Evolutionary conservation across 2,329 filamentous ascomycete genomes (phyloP).

Genomic region (Pyrenophora tritici-repentis): DNA sequence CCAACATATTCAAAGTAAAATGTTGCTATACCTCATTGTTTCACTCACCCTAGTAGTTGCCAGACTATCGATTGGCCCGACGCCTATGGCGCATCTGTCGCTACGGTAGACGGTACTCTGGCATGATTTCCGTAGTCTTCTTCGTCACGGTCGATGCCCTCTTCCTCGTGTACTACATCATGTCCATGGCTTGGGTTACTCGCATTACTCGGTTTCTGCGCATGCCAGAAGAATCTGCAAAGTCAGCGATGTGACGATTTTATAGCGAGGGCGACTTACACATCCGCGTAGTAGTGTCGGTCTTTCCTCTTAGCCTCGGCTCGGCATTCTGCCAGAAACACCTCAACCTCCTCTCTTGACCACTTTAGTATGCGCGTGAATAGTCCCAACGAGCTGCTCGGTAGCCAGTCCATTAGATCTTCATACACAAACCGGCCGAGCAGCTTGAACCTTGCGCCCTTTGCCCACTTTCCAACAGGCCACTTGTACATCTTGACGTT

Average conservation of each 20-base stretch:
- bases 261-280: constrained; percentile 16
- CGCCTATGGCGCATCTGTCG: too few species aligned
- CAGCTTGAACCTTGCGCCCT: constrained; percentile 36
- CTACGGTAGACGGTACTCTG: not conserved
- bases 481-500: constrained; percentile 39
- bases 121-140: constrained; percentile 7
- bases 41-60: too few species aligned
- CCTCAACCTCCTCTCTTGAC: constrained; percentile 35
- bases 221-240: constrained; percentile 32
- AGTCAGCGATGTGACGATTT: constrained; percentile 1
- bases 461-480: constrained; percentile 40
- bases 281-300: constrained; percentile 34
- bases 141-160: constrained; percentile 31
- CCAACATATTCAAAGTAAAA: too few species aligned
- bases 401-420: constrained; percentile 36
- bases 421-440: constrained; percentile 34
- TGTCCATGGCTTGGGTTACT: not conserved
- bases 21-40: too few species aligned
- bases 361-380: constrained; percentile 38
- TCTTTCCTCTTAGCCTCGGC: constrained; percentile 32
- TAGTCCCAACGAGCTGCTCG: constrained; percentile 30
- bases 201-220: constrained; percentile 24
- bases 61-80: too few species aligned
- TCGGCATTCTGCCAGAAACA: constrained; percentile 35
- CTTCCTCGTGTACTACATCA: constrained; percentile 28